phyloP scores from a whole-genome alignment of 306 rosid species.

The Prinsepia uniflora region DNA sequence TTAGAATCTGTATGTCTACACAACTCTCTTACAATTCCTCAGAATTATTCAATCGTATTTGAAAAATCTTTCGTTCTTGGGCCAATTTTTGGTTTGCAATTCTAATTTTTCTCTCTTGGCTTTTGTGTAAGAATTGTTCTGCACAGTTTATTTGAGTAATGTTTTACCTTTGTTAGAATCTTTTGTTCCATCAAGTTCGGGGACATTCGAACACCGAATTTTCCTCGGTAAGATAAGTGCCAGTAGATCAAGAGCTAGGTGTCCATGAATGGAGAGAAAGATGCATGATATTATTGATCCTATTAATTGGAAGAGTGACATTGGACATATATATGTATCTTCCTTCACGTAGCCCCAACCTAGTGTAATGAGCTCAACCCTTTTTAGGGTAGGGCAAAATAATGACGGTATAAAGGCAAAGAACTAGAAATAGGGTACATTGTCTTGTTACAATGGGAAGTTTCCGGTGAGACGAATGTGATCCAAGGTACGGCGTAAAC shows the following conservation, averaged over 20 bases:
- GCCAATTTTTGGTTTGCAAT: too few relatives aligned
- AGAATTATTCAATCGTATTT: not conserved
- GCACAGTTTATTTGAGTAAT: not conserved
- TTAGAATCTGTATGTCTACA: conserved; percentile 15
- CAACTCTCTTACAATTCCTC: not conserved
- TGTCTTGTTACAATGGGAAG: conserved; percentile 52
- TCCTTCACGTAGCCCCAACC: conserved; percentile 24
- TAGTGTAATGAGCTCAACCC: conserved; percentile 24
- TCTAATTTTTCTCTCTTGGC: not conserved
- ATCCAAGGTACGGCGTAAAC: conserved; percentile 70
- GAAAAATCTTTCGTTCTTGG: not conserved
- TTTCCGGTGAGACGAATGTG: conserved; percentile 73
- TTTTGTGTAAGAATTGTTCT: not conserved
- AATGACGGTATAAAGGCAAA: conserved; percentile 3
- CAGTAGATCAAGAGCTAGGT: too few relatives aligned
- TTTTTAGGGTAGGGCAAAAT: conserved; percentile 13
- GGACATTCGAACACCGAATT: too few relatives aligned
- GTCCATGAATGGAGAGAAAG: not conserved
- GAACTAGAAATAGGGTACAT: conserved; percentile 1
- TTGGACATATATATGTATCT: conserved; percentile 26
- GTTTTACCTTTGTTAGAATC: not conserved
- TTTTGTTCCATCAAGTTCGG: too few relatives aligned
- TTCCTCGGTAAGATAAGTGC: too few relatives aligned
- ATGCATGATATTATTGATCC: conserved; percentile 6
- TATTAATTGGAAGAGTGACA: conserved; percentile 16